Evolutionary conservation across 1,284 basidiomycete genomes (phyloP), one percentile per base, ranked within the genome.

Genomic region (Cryptococcus sp.): DNA sequence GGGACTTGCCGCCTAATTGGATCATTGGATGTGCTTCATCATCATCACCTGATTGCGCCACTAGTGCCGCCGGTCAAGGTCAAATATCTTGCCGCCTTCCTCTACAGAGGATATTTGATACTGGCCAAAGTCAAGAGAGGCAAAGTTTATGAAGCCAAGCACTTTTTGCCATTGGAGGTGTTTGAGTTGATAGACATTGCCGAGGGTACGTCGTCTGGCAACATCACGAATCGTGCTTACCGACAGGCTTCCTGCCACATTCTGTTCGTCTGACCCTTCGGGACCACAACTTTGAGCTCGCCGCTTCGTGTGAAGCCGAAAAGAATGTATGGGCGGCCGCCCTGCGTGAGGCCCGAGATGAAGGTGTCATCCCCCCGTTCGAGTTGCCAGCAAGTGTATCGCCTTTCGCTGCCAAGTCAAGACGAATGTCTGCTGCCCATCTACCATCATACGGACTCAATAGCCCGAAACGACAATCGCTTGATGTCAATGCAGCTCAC

Each of bases 11-110:
- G 84, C 36, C 80, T 93, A 41, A 84, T 86, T 4, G 91, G 91
- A 16, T 83, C 87, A 2, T 74, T 94, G 57, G 90, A 93, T 62
- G 85, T 91, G 39, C 82, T 92, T 54, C 83, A 88, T 67, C 81
- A 85, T 66, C 80, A 81, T 54, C 69, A 72, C 13, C 59, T 61
- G 1, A 39, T 69, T 25, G 68, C 71, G 0, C 74, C 77, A 0
- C 62, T 77, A 5, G 60, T 67, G 14, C 62, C 75, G 7, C 72
- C 80, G 22, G 78, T 87, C 57, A 86, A 84, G 64, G 86, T 89
- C 55, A 89, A 87, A 69, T 92, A 93, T 70, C 78, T 90, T 18
- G 91, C 87, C 34, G 88, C 87, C 10, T 93, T 96, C 70, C 76
- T 97, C 44, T 97, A 91, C 67, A 76, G 81, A 11, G 89, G 88